A percentile compares a stretch with the other conserved stretches of the same genome.
These are phyloP conservation scores for Stephania yunnanensis DNA, from an alignment of 164 flowering plant genomes.

Conservation along the genomic window DNA sequence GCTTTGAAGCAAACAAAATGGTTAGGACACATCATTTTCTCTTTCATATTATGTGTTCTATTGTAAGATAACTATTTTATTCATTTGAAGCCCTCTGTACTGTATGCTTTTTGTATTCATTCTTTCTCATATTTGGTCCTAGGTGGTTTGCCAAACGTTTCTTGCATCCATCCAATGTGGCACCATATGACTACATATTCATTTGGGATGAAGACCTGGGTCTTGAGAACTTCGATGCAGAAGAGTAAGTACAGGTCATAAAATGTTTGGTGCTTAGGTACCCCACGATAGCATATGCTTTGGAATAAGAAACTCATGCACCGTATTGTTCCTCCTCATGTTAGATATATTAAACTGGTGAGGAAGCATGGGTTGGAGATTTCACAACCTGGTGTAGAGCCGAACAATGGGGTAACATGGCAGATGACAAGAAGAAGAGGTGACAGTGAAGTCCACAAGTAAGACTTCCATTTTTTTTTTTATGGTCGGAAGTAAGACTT, in stretches of 20 bases:
- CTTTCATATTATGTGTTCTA: background rate
- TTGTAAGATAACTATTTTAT: too few relatives aligned
- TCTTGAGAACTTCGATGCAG: slow-evolving; percentile 80
- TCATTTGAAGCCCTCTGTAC: background rate
- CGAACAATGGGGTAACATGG: slow-evolving; percentile 61
- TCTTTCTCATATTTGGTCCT: slow-evolving; percentile 9
- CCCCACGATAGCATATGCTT: background rate
- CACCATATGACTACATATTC: slow-evolving; percentile 89
- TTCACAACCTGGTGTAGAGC: slow-evolving; percentile 86
- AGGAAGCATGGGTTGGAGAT: slow-evolving; percentile 90
- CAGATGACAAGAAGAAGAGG: slow-evolving; percentile 81
- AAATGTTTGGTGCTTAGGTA: background rate
- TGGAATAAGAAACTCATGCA: background rate
- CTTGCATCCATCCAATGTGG: slow-evolving; percentile 91
- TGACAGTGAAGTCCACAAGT: slow-evolving; percentile 88
- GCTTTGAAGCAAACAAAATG: slow-evolving; percentile 82
- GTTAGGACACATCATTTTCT: slow-evolving; percentile 29
- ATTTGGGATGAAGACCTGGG: slow-evolving; percentile 99
- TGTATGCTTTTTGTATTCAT: background rate
- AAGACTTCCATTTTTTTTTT: slow-evolving; percentile 18
- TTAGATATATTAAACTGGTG: slow-evolving; percentile 65
- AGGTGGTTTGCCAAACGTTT: slow-evolving; percentile 99
- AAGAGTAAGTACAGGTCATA: slow-evolving; percentile 45
- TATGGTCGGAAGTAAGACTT: slow-evolving; percentile 42
- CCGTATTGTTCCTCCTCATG: slow-evolving; percentile 5